A percentile compares a stretch with the other conserved stretches of the same genome.
Conservation (phyloP, 768 basidiomycete genomes). For the Chalciporus pseudorubinellus region DNA sequence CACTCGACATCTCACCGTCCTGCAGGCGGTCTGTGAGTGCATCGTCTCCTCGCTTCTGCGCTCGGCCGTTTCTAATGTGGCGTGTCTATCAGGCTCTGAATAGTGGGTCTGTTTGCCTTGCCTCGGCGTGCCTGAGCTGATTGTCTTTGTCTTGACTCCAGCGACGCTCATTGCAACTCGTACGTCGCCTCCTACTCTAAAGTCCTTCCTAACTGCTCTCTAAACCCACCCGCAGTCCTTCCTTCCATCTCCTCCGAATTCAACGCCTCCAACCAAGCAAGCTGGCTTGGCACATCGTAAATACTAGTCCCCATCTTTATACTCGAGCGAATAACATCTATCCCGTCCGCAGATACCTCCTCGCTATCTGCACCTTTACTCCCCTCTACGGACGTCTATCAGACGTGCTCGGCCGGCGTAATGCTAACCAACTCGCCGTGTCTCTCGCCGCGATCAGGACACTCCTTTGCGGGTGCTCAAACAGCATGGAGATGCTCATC, state of each 20-base stretch:
- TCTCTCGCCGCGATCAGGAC: constrained; percentile 8
- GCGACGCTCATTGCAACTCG: constrained; percentile 72
- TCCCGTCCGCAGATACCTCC: constrained; percentile 6
- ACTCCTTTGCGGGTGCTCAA: constrained; percentile 10
- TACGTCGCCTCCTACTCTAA: constrained; percentile 24
- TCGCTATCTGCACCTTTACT: constrained; percentile 18
- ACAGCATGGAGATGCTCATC: constrained; percentile 10
- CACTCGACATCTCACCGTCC: constrained; percentile 51
- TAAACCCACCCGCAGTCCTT: constrained; percentile 44
- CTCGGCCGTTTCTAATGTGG: background rate
- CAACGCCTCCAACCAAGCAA: constrained; percentile 65
- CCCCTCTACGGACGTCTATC: constrained; percentile 20
- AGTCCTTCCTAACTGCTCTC: background rate
- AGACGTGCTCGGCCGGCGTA: constrained; percentile 12
- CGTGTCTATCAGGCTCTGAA: background rate
- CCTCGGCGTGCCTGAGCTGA: background rate
- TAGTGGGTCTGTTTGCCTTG: background rate
- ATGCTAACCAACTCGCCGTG: constrained; percentile 14
- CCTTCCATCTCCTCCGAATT: constrained; percentile 72
- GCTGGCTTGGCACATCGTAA: constrained; percentile 73
- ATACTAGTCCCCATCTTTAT: background rate
- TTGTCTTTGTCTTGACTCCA: constrained; percentile 19
- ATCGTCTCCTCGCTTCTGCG: background rate
- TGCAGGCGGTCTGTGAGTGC: constrained; percentile 56
- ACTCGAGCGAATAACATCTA: background rate